A percentile compares a stretch with the other conserved stretches of the same genome.
These are phyloP conservation scores for Krasilnikovozyma curviuscula DNA, from an alignment of 768 basidiomycete genomes.

Conservation along the genomic window DNA sequence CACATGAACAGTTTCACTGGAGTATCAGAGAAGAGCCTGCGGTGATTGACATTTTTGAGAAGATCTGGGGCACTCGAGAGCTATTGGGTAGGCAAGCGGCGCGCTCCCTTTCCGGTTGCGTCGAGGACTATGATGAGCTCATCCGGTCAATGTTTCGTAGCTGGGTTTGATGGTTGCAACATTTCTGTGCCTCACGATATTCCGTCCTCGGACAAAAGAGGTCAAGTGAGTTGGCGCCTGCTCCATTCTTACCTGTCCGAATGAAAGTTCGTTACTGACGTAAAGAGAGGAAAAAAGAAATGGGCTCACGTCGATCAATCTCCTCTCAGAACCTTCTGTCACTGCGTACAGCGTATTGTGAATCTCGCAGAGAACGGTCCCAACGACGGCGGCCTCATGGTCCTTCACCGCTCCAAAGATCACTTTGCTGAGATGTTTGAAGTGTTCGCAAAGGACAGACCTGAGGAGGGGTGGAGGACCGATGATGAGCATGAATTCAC, in stretches of 20 bases:
- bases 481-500: slow-evolving; percentile 16
- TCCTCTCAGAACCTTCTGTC: background rate
- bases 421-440: slow-evolving; percentile 24
- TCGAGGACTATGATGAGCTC: too few relatives aligned
- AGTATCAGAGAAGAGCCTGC: slow-evolving; percentile 15
- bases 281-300: too few relatives aligned
- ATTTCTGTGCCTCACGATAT: slow-evolving; percentile 1
- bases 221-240: too few relatives aligned
- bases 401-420: slow-evolving; percentile 22
- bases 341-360: slow-evolving; percentile 5
- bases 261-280: too few relatives aligned
- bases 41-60: slow-evolving; percentile 15
- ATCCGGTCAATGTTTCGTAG: too few relatives aligned
- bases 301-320: slow-evolving; percentile 2
- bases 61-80: slow-evolving; percentile 17
- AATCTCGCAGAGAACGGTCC: slow-evolving; percentile 21
- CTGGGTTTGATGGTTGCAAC: slow-evolving; percentile 7
- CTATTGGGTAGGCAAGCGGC: slow-evolving; percentile 6
- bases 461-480: too few relatives aligned
- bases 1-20: slow-evolving; percentile 17
- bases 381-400: slow-evolving; percentile 27
- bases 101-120: background rate
- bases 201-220: too few relatives aligned
- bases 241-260: too few relatives aligned
- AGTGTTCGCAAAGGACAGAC: slow-evolving; percentile 7